Evolutionary conservation across 306 rosid species (phyloP).

Genomic region (Cicer pinnatifidum): DNA sequence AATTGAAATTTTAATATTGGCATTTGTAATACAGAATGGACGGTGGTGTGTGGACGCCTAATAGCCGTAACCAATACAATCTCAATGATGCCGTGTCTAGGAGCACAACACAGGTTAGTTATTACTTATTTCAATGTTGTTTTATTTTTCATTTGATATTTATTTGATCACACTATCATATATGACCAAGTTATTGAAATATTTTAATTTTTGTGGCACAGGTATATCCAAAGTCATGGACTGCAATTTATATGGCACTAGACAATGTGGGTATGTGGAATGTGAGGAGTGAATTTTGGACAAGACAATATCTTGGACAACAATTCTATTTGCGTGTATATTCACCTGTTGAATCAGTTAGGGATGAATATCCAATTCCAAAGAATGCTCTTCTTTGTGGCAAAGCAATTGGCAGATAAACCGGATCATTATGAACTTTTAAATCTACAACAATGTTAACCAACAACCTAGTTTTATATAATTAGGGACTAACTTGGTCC

Average conservation of each 20-base stretch:
- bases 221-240: slow-evolving; percentile 97
- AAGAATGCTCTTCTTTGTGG: slow-evolving; percentile 93
- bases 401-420: slow-evolving; percentile 61
- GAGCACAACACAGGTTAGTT: slow-evolving; percentile 80
- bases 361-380: slow-evolving; percentile 88
- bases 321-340: slow-evolving; percentile 89
- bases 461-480: background rate
- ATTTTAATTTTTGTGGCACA: slow-evolving; percentile 37
- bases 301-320: slow-evolving; percentile 87
- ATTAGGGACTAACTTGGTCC: slow-evolving; percentile 24
- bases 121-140: background rate
- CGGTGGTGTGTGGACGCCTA: slow-evolving; percentile 77
- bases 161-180: background rate
- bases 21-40: slow-evolving; percentile 71
- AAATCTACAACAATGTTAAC: slow-evolving; percentile 2
- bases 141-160: background rate
- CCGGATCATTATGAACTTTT: slow-evolving; percentile 34
- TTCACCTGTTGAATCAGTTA: slow-evolving; percentile 64
- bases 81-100: slow-evolving; percentile 83
- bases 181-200: background rate
- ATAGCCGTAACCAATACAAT: slow-evolving; percentile 72
- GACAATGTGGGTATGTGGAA: slow-evolving; percentile 98
- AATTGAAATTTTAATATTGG: background rate
- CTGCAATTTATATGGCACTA: slow-evolving; percentile 81
- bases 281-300: slow-evolving; percentile 82